phyloP scores from a whole-genome alignment of 345 rosid species.

The Reutealis trisperma region DNA sequence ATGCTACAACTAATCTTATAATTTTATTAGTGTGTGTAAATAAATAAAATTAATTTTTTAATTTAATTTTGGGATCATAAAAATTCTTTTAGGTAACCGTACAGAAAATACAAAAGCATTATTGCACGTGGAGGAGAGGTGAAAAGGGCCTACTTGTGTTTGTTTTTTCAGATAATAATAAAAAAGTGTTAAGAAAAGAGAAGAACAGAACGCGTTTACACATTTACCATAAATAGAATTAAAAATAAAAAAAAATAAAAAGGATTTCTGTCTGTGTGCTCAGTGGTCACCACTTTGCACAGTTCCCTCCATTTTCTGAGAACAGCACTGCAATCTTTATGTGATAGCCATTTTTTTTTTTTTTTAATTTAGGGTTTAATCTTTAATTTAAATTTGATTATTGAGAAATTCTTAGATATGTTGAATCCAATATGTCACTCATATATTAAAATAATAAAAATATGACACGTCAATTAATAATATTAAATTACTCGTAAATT shows the following conservation, averaged over 20 bases:
- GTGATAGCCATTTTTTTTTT: not conserved
- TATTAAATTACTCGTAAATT: too few relatives aligned
- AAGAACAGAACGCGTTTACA: conserved; percentile 10
- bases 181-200: not conserved
- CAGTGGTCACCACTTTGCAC: conserved; percentile 7
- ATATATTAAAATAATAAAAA: too few relatives aligned
- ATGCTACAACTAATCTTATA: not conserved
- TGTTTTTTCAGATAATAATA: conserved; percentile 3
- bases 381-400: too few relatives aligned
- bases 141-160: conserved; percentile 18
- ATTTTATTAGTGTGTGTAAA: too few relatives aligned
- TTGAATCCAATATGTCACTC: too few relatives aligned
- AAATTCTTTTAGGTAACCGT: conserved; percentile 1
- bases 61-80: conserved; percentile 6
- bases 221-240: not conserved
- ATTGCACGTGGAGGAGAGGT: conserved; percentile 37
- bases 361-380: too few relatives aligned
- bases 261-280: not conserved
- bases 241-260: too few relatives aligned
- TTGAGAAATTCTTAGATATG: too few relatives aligned
- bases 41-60: not conserved
- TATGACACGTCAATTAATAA: too few relatives aligned
- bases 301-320: not conserved
- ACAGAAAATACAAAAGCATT: conserved; percentile 24
- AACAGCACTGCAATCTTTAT: too few relatives aligned